Conservation (phyloP, 305 asterid species). For the Fraxinus ornus region DNA sequence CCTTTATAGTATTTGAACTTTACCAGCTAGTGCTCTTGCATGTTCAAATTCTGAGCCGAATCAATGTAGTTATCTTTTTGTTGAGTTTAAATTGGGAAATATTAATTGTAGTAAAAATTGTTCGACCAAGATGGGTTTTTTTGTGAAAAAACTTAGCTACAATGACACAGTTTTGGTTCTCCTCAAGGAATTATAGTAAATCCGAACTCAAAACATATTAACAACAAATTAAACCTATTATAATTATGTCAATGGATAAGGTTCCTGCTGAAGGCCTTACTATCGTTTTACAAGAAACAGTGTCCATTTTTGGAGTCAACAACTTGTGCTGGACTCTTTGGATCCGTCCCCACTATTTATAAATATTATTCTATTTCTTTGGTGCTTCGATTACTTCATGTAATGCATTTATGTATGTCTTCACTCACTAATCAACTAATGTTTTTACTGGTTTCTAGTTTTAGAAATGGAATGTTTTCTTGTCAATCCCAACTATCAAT, state of each 20-base stretch:
- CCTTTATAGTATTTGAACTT: neutral
- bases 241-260: neutral
- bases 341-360: neutral
- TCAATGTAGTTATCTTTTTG: neutral
- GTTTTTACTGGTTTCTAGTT: neutral
- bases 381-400: neutral
- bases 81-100: neutral
- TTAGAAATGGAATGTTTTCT: neutral
- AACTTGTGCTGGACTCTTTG: neutral
- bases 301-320: neutral
- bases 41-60: neutral
- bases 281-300: neutral
- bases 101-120: neutral
- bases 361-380: neutral
- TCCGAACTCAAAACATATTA: neutral
- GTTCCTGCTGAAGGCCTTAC: neutral
- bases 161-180: neutral
- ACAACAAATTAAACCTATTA: neutral
- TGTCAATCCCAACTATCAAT: neutral
- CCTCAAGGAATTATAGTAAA: neutral
- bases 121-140: neutral
- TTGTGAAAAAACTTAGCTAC: neutral
- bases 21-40: neutral
- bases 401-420: neutral
- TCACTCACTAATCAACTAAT: neutral